Evolutionary conservation across 2,329 filamentous ascomycete species (phyloP), one percentile per base, ranked within the genome.

Genomic region (Aplosporella prunicola): DNA sequence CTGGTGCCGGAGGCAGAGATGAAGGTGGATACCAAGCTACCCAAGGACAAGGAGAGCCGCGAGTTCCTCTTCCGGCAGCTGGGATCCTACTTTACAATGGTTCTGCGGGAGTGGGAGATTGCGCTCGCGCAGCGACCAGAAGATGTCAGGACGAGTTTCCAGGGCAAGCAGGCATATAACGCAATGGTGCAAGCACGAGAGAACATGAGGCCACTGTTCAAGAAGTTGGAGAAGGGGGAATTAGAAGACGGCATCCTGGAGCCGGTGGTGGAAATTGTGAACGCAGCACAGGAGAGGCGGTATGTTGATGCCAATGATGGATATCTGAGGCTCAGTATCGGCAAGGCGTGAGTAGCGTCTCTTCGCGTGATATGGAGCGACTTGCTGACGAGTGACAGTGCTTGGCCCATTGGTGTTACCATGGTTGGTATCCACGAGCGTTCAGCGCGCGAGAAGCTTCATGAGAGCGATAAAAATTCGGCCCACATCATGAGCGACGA

Each of bases 391-490:
- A 10, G 22, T 15, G 6, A 6, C 41, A 71, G 68, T 44, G 91
- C 91, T 11, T 98, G 91, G 91, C 91, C 91, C 16, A 98, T 98
- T 53, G 91, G 91, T 63, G 91, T 98, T 25, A 98, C 91, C 59
- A 98, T 96, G 91, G 91, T 98, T 53, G 91, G 91, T 69, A 98
- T 98, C 51, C 91, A 98, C 74, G 91, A 96, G 69, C 78, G 91
- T 55, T 91, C 82, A 48, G 89, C 91, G 14, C 76, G 91, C 45
- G 91, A 98, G 64, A 98, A 98, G 64, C 67, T 98, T 42, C 88
- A 96, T 57, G 78, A 91, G 58, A 72, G 68, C 43, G 74, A 76
- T 45, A 73, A 75, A 47, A 81, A 80, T 41, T 81, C 87, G 52
- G 91, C 89, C 4, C 88, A 98, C 59, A 94, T 96, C 51, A 87